phyloP scores from a whole-genome alignment of 345 rosid species.

The Murraya koenigii region DNA sequence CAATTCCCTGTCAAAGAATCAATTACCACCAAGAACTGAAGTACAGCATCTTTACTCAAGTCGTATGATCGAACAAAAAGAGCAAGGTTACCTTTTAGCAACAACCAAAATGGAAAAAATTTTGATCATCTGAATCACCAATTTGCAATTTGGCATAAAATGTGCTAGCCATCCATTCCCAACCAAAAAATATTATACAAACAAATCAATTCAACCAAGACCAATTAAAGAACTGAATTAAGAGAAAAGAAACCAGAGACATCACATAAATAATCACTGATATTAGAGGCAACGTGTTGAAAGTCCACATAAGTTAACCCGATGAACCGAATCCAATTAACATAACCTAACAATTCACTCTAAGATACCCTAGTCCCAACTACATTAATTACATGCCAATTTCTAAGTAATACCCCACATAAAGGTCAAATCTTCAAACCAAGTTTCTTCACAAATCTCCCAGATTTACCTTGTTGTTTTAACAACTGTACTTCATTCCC shows the following conservation, averaged over 20 bases:
- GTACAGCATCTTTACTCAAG: background rate
- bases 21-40: background rate
- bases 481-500: conserved; percentile 35
- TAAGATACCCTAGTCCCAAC: background rate
- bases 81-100: background rate
- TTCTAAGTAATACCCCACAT: background rate
- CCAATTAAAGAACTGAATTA: background rate
- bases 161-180: background rate
- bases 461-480: background rate
- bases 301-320: background rate
- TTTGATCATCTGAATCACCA: background rate
- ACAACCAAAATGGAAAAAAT: background rate
- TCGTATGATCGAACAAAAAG: background rate
- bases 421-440: conserved; percentile 6
- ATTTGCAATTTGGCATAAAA: background rate
- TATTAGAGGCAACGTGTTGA: background rate
- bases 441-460: background rate
- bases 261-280: background rate
- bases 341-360: background rate
- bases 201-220: background rate
- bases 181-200: background rate
- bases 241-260: background rate
- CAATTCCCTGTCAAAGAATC: background rate
- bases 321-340: background rate
- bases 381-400: conserved; percentile 3